Conservation (phyloP, 2,329 filamentous ascomycete species). For the Niveomyces coronatus region DNA sequence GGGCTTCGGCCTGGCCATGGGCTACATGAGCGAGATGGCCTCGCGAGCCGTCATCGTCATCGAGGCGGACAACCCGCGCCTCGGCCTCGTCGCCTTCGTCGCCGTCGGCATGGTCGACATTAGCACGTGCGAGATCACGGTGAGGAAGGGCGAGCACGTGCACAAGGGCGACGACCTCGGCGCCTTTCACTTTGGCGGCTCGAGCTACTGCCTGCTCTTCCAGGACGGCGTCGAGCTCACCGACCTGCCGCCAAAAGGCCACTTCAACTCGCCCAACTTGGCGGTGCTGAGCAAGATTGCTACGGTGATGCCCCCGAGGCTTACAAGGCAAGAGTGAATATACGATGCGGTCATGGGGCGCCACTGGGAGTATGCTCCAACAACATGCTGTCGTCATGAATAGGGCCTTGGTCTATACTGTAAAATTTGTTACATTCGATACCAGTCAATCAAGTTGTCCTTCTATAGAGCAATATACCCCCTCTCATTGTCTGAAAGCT, state of each 20-base stretch:
- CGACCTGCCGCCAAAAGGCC: conserved; percentile 25
- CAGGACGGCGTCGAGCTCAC: conserved; percentile 40
- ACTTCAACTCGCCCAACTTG: conserved; percentile 26
- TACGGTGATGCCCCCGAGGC: not conserved
- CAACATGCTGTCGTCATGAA: no score
- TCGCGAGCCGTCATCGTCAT: conserved; percentile 61
- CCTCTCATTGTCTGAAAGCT: no score
- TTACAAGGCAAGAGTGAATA: not conserved
- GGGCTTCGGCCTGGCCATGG: conserved; percentile 45
- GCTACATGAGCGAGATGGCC: conserved; percentile 57
- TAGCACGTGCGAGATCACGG: conserved; percentile 60
- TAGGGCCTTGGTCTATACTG: no score
- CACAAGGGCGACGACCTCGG: conserved; percentile 62
- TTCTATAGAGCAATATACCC: no score
- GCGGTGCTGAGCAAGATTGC: conserved; percentile 29
- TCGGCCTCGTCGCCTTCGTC: conserved; percentile 61
- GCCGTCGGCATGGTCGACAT: conserved; percentile 71
- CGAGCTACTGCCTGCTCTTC: conserved; percentile 59
- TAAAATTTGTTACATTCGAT: no score
- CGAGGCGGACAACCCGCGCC: conserved; percentile 54
- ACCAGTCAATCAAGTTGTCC: no score
- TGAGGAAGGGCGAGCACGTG: conserved; percentile 53
- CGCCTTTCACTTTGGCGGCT: conserved; percentile 76
- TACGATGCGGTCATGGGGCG: no score
- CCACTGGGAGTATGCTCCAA: no score